Evolutionary conservation across 2,329 filamentous ascomycete species (phyloP).

Genomic region (Ophiostoma perfectum): DNA sequence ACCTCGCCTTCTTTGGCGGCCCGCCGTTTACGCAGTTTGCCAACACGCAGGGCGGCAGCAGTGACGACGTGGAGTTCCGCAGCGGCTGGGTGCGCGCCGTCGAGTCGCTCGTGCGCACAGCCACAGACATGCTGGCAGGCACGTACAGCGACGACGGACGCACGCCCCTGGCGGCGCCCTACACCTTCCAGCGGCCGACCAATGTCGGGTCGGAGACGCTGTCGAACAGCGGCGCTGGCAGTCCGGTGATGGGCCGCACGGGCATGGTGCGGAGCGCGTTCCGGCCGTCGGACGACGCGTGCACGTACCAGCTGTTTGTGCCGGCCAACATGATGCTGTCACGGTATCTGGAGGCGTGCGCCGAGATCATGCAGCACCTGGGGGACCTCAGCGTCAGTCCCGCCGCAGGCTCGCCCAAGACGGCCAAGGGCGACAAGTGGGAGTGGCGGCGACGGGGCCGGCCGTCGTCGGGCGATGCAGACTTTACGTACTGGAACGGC

Average conservation of each 20-base stretch:
- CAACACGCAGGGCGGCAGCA: slow-evolving; percentile 24
- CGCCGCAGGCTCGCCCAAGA: not conserved
- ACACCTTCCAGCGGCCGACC: slow-evolving; percentile 65
- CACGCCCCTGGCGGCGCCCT: slow-evolving; percentile 48
- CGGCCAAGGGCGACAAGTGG: slow-evolving; percentile 29
- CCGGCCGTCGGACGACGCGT: slow-evolving; percentile 72
- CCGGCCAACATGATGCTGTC: slow-evolving; percentile 70
- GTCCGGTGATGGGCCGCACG: slow-evolving; percentile 63
- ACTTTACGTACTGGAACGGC: slow-evolving; percentile 17
- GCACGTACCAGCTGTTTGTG: slow-evolving; percentile 71
- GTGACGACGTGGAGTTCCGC: slow-evolving; percentile 58
- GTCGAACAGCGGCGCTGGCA: slow-evolving; percentile 60
- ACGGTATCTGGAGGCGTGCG: slow-evolving; percentile 44
- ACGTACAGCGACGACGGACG: slow-evolving; percentile 56
- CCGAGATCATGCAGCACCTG: slow-evolving; percentile 33
- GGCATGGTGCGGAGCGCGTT: slow-evolving; percentile 72
- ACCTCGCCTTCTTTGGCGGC: slow-evolving; percentile 60
- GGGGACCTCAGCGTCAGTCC: slow-evolving; percentile 22
- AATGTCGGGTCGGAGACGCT: slow-evolving; percentile 67
- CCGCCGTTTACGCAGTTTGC: not conserved
- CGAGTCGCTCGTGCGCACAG: slow-evolving; percentile 56
- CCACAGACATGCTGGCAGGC: slow-evolving; percentile 57
- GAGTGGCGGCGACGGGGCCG: not conserved
- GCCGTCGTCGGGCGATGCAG: slow-evolving; percentile 1
- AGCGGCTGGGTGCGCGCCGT: slow-evolving; percentile 61